These are phyloP conservation scores for Fusarium luffae DNA, from an alignment of 2,329 filamentous ascomycete species.

Conservation along the genomic window DNA sequence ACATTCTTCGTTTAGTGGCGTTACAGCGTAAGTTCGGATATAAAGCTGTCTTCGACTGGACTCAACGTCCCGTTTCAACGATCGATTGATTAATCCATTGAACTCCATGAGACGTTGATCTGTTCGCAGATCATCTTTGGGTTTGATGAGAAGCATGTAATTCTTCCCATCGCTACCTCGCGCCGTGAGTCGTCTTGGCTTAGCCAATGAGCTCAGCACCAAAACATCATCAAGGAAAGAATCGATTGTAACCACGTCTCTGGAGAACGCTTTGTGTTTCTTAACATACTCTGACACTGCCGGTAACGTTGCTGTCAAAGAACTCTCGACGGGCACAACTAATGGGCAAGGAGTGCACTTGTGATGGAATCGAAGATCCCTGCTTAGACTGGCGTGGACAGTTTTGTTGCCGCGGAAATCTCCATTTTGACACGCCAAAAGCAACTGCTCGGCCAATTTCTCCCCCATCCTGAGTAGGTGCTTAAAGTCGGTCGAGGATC, in stretches of 20 bases:
- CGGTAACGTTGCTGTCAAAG: conserved; percentile 84
- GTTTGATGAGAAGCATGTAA: conserved; percentile 95
- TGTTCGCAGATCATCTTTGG: conserved; percentile 96
- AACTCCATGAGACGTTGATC: conserved; percentile 99
- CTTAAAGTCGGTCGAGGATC: conserved; percentile 69
- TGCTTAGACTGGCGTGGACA: conserved; percentile 77
- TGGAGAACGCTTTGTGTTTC: conserved; percentile 87
- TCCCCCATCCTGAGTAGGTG: conserved; percentile 81
- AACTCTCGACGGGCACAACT: conserved; percentile 89
- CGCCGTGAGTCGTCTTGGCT: conserved; percentile 88
- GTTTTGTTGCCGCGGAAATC: conserved; percentile 75
- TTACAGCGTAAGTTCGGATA: conserved; percentile 97
- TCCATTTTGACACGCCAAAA: conserved; percentile 82
- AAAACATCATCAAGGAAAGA: conserved; percentile 88
- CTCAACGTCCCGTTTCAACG: conserved; percentile 90
- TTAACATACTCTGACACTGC: conserved; percentile 75
- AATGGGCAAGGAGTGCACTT: conserved; percentile 84
- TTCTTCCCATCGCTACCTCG: conserved; percentile 87
- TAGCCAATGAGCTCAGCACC: conserved; percentile 90
- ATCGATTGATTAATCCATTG: conserved; percentile 96
- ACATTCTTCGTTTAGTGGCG: conserved; percentile 96
- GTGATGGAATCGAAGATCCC: conserved; percentile 85
- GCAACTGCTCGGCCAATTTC: conserved; percentile 82
- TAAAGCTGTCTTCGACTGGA: conserved; percentile 90
- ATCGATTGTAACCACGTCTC: conserved; percentile 85